Evolutionary conservation across 2,329 filamentous ascomycete genomes (phyloP).

Genomic region (Aspergillus sp.): DNA sequence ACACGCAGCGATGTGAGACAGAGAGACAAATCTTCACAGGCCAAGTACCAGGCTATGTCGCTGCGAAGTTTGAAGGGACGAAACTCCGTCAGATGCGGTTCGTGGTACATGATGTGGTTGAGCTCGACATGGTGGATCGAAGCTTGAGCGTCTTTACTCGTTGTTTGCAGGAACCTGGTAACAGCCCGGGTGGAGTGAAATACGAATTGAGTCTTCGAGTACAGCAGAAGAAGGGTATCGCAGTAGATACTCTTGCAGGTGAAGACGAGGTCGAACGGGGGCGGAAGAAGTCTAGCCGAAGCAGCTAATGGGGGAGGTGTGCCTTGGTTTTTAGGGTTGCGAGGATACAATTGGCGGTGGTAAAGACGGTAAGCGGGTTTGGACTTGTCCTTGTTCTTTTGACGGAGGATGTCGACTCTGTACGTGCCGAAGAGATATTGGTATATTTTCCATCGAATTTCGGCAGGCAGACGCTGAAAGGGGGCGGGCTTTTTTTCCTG

Average conservation of each 20-base stretch:
- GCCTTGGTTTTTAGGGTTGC: constrained; percentile 2
- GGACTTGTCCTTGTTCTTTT: constrained; percentile 47
- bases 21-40: constrained; percentile 11
- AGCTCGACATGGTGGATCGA: constrained; percentile 40
- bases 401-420: constrained; percentile 19
- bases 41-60: constrained; percentile 13
- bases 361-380: constrained; percentile 64
- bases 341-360: constrained; percentile 43
- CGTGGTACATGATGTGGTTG: constrained; percentile 19
- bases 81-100: constrained; percentile 11
- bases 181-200: constrained; percentile 12
- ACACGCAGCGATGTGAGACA: constrained; percentile 8
- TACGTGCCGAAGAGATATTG: constrained; percentile 51
- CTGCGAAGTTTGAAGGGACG: constrained; percentile 14
- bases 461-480: constrained; percentile 64
- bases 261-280: constrained; percentile 51
- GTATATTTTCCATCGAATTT: constrained; percentile 67
- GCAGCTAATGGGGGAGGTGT: neutral
- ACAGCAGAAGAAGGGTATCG: constrained; percentile 64
- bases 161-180: constrained; percentile 26
- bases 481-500: constrained; percentile 41
- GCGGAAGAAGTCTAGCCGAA: neutral
- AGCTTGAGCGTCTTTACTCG: constrained; percentile 54
- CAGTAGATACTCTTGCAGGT: constrained; percentile 57
- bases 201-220: constrained; percentile 32